phyloP scores from a whole-genome alignment of 805 yeast genomes.

The Metschnikowia picachoensis region DNA sequence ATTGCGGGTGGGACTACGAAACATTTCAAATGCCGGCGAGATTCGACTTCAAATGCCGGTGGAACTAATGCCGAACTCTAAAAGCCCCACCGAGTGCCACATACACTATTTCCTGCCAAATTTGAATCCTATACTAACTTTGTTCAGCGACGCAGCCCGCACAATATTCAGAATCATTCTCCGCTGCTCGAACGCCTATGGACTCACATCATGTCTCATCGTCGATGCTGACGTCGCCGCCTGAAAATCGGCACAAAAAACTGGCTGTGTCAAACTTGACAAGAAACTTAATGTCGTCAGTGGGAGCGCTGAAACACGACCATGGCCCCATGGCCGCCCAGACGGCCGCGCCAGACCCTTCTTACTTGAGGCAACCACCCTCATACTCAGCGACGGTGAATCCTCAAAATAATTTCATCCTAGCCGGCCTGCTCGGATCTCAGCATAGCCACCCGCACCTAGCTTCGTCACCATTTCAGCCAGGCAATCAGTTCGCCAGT shows the following conservation, averaged over 20 bases:
- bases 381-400: constrained; percentile 17
- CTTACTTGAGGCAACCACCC: constrained; percentile 18
- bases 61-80: too few relatives aligned
- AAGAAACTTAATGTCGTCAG: constrained; percentile 27
- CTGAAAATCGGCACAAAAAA: constrained; percentile 10
- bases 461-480: constrained; percentile 12
- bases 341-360: constrained; percentile 12
- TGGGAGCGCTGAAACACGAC: not conserved
- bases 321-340: constrained; percentile 2
- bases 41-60: too few relatives aligned
- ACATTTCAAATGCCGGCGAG: too few relatives aligned
- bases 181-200: constrained; percentile 8
- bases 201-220: constrained; percentile 4
- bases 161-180: constrained; percentile 12
- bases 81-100: too few relatives aligned
- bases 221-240: constrained; percentile 1
- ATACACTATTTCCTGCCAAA: too few relatives aligned
- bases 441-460: constrained; percentile 9
- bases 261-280: constrained; percentile 31
- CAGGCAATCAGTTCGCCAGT: constrained; percentile 4
- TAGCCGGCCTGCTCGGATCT: constrained; percentile 11
- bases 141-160: constrained; percentile 5
- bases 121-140: not conserved
- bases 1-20: too few relatives aligned
- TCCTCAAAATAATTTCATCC: constrained; percentile 8